phyloP scores from a whole-genome alignment of 495 filamentous ascomycete genomes.

The Copromyces sp. region DNA sequence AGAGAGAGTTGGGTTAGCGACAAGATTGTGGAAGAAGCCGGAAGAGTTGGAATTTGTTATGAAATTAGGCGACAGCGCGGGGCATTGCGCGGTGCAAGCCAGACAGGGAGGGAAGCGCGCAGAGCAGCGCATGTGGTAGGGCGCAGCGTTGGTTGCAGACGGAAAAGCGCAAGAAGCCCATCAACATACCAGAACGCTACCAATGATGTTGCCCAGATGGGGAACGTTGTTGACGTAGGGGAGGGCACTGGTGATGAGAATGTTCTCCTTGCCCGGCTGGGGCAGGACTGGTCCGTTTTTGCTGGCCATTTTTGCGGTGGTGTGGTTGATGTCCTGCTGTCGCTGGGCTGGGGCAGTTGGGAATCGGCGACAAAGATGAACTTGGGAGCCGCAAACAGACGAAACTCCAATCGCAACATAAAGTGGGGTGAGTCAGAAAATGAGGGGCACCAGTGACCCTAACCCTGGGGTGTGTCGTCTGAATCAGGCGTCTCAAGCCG shows the following conservation, averaged over 20 bases:
- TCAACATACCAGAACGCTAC: conserved; percentile 56
- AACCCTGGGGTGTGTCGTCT: neutral
- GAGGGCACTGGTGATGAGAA: conserved; percentile 55
- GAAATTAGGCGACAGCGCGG: neutral
- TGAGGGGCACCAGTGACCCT: neutral
- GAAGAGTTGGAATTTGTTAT: neutral
- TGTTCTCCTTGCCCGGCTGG: conserved; percentile 38
- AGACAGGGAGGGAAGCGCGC: neutral
- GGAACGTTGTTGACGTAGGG: conserved; percentile 96
- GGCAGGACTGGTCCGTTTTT: conserved; percentile 25
- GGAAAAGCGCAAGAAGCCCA: neutral
- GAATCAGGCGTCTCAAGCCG: neutral
- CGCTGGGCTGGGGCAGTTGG: neutral
- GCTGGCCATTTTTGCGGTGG: neutral
- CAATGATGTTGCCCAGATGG: conserved; percentile 89
- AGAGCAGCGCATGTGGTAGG: neutral
- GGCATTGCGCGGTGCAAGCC: neutral
- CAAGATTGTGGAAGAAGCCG: neutral
- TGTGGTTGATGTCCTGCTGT: neutral
- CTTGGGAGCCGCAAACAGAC: neutral
- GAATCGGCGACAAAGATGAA: neutral
- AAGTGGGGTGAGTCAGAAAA: neutral
- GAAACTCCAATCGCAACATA: neutral
- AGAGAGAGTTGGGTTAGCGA: neutral
- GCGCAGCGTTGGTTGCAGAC: neutral